phyloP scores from a whole-genome alignment of 257 asterid genomes.

The Schizonepeta tenuifolia region DNA sequence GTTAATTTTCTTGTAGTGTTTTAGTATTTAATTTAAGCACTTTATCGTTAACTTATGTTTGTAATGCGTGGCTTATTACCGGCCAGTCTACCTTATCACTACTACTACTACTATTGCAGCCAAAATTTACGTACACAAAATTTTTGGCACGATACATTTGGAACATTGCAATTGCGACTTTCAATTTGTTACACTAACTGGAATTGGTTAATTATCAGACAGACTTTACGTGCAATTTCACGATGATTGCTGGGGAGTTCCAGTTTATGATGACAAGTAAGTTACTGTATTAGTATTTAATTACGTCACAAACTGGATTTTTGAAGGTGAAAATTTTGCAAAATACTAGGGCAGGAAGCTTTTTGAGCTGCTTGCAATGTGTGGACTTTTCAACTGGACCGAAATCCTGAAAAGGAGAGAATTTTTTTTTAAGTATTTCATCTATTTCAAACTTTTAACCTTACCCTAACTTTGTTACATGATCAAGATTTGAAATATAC shows the following conservation, averaged over 20 bases:
- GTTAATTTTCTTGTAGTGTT: no score
- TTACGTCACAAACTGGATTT: neutral
- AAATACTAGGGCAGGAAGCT: constrained; percentile 50
- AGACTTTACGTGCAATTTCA: constrained; percentile 77
- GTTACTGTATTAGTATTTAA: constrained; percentile 21
- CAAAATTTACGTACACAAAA: no score
- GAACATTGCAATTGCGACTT: no score
- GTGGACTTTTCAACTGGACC: constrained; percentile 93
- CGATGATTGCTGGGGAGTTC: constrained; percentile 99
- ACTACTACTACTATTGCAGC: no score
- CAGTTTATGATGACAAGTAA: constrained; percentile 91
- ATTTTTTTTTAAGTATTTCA: constrained; percentile 39
- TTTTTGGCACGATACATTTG: no score
- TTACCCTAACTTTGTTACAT: no score
- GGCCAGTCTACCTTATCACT: no score
- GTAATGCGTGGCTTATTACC: no score
- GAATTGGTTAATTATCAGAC: constrained; percentile 58
- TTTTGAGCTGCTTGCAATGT: constrained; percentile 87
- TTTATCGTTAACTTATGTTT: no score
- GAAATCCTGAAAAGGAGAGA: constrained; percentile 75
- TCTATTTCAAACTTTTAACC: no score
- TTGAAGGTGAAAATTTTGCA: neutral
- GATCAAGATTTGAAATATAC: no score
- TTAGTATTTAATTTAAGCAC: no score
- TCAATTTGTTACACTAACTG: neutral